Base-by-base conservation (phyloP, 805 yeast species). In the Myxozyma kluyveri region DNA sequence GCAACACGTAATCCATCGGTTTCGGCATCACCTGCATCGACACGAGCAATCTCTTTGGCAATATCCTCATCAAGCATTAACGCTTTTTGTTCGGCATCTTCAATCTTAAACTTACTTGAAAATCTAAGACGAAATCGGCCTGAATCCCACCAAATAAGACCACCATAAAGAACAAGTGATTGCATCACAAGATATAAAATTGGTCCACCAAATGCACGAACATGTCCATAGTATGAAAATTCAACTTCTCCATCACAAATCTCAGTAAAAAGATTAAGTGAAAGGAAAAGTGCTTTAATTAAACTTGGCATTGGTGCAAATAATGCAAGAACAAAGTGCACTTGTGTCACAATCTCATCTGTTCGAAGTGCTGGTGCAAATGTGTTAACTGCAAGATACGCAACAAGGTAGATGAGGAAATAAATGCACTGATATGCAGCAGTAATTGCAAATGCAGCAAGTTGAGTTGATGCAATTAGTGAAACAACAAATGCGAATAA, bases 361-460 rank as follows among this genome's bases (percentile, higher is more conserved):
- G 68, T 62, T 18, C 50, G 41, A 46, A 45, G 41, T 1, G 69
- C 66, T 10, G 61, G 56, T 3, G 66, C 71, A 48, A 65, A 68
- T 6, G 69, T 64, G 49, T 61, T 47, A 6, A 62, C 60, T 4
- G 64, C 61, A 38, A 68, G 53, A 49, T 65, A 63, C 1, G 67
- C 68, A 46, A 68, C 60, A 46, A 68, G 50, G 54, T 67, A 68
- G 9, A 67, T 53, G 49, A 68, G 47, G 47, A 68, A 64, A 45
- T 61, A 65, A 18, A 61, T 51, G 46, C 68, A 67, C 48, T 67
- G 69, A 45, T 60, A 57, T 29, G 68, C 68, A 5, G 71, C 71
- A 2, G 67, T 63, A 24, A 65, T 38, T 1, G 72, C 72, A 57
- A 69, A 68, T 2, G 72, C 71, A 2, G 83, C 69, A 24, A 68